These are phyloP conservation scores for Metschnikowia santaceciliae DNA, from an alignment of 805 yeast species.

Conservation along the genomic window DNA sequence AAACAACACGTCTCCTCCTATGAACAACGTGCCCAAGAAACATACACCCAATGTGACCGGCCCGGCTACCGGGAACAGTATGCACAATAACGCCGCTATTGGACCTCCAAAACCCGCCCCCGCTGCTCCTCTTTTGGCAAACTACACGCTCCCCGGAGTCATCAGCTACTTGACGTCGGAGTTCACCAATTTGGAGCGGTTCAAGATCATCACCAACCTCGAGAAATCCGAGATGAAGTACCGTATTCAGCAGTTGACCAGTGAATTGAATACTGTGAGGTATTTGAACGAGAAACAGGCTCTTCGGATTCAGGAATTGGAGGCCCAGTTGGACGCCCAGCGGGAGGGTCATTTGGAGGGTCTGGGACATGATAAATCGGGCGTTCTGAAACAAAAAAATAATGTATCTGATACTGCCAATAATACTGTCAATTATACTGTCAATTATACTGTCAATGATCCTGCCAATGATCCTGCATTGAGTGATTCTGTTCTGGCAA, in stretches of 20 bases:
- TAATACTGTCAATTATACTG: too few relatives aligned
- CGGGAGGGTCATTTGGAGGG: too few relatives aligned
- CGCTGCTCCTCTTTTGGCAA: constrained; percentile 18
- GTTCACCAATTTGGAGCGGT: constrained; percentile 42
- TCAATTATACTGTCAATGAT: too few relatives aligned
- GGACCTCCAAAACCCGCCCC: not conserved
- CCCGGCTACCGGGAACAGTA: not conserved
- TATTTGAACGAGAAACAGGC: constrained; percentile 41
- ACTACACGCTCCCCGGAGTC: constrained; percentile 54
- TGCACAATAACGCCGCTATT: not conserved
- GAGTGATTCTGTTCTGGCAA: not conserved
- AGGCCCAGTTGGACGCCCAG: constrained; percentile 16
- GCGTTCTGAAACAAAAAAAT: not conserved
- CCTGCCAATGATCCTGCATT: too few relatives aligned
- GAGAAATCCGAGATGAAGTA: constrained; percentile 52
- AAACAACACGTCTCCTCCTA: not conserved
- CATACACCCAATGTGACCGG: not conserved
- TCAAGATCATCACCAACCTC: constrained; percentile 48
- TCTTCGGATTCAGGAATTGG: constrained; percentile 36
- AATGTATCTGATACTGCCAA: too few relatives aligned
- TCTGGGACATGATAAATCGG: not conserved
- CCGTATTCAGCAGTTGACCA: constrained; percentile 48
- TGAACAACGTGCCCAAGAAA: constrained; percentile 3
- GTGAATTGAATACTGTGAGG: constrained; percentile 46
- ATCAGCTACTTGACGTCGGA: constrained; percentile 58